Conservation (phyloP, 2,329 filamentous ascomycete genomes). For the Colletotrichum phormii region DNA sequence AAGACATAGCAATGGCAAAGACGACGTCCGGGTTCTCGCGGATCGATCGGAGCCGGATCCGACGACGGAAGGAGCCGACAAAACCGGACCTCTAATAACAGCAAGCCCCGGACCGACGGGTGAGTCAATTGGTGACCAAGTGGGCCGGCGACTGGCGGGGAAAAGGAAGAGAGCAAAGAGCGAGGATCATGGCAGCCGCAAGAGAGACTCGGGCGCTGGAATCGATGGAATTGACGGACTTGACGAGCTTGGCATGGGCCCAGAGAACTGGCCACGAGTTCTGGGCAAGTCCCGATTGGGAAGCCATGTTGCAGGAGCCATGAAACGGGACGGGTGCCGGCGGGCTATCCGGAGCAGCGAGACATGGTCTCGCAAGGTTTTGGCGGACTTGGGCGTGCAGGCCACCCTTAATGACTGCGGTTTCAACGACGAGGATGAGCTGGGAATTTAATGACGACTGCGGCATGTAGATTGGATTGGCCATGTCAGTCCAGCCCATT, state of each 20-base stretch:
- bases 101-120: not conserved
- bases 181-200: not conserved
- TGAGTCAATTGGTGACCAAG: not conserved
- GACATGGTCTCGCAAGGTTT: conserved; percentile 7
- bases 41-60: not conserved
- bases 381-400: conserved; percentile 3
- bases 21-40: not conserved
- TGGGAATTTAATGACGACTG: conserved; percentile 22
- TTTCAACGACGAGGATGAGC: conserved; percentile 23
- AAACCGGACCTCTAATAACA: not conserved
- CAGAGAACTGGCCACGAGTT: conserved; percentile 8
- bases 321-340: conserved; percentile 1
- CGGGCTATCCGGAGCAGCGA: conserved; percentile 12
- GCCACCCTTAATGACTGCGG: conserved; percentile 1
- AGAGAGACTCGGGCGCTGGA: not conserved
- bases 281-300: conserved; percentile 9
- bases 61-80: not conserved
- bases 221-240: not conserved
- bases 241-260: conserved; percentile 17
- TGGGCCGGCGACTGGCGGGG: not conserved
- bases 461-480: conserved; percentile 16
- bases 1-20: not conserved
- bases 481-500: not conserved
- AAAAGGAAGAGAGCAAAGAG: not conserved
- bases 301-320: not conserved